Evolutionary conservation across 345 rosid species (phyloP).

Genomic region (Salix purpurea): DNA sequence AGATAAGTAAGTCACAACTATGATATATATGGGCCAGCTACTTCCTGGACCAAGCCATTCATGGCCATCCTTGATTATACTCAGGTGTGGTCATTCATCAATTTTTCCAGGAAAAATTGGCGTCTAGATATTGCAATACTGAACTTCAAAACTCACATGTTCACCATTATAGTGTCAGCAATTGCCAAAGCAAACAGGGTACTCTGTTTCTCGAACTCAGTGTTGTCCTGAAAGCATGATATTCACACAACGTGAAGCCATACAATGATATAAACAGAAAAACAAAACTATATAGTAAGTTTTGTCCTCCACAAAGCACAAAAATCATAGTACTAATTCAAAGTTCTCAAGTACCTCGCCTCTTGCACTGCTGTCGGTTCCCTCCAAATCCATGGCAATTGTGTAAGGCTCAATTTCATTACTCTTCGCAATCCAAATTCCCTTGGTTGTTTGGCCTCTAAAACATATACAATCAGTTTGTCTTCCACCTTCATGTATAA

Average conservation of each 20-base stretch:
- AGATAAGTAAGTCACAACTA: not conserved
- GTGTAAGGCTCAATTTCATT: slow-evolving; percentile 64
- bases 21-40: not conserved
- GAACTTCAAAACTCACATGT: not conserved
- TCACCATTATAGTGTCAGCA: slow-evolving; percentile 14
- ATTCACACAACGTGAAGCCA: not conserved
- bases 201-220: slow-evolving; percentile 76
- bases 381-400: slow-evolving; percentile 46
- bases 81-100: not conserved
- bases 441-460: not conserved
- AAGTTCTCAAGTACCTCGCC: not conserved
- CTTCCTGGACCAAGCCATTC: not conserved
- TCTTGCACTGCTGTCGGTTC: not conserved
- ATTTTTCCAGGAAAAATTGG: not conserved
- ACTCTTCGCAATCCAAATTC: slow-evolving; percentile 3
- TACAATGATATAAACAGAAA: not conserved
- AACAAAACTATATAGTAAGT: not conserved
- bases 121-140: not conserved
- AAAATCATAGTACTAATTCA: not conserved
- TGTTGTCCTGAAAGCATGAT: slow-evolving; percentile 55
- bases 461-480: not conserved
- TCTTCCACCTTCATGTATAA: not conserved
- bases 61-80: not conserved
- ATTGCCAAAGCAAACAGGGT: slow-evolving; percentile 41
- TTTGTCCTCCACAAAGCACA: not conserved